Evolutionary conservation across 2,329 filamentous ascomycete genomes (phyloP).

Genomic region (Hawksworthiomyces lignivorus): DNA sequence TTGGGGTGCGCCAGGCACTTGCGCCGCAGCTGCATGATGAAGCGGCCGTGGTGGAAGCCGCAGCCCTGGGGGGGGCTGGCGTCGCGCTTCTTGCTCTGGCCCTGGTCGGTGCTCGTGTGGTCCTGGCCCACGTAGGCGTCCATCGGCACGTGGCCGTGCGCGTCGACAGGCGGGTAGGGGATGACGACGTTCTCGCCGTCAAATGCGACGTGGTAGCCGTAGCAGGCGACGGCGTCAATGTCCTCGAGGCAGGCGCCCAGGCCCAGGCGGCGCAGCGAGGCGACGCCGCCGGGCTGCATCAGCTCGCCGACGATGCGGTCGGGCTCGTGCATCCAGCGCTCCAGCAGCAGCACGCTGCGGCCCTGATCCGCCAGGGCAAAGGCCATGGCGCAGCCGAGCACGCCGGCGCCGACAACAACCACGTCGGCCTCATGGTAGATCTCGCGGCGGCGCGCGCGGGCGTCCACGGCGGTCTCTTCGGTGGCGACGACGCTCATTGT

Average conservation of each 20-base stretch:
- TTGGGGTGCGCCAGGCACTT: constrained; percentile 70
- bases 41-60: constrained; percentile 89
- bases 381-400: constrained; percentile 82
- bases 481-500: not conserved
- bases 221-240: constrained; percentile 77
- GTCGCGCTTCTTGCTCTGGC: constrained; percentile 10
- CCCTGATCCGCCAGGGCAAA: constrained; percentile 81
- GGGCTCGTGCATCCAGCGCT: constrained; percentile 83
- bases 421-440: constrained; percentile 65
- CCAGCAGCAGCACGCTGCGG: constrained; percentile 81
- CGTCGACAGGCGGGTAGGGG: constrained; percentile 64
- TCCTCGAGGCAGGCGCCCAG: constrained; percentile 74
- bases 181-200: constrained; percentile 66
- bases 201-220: constrained; percentile 85
- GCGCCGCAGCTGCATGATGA: constrained; percentile 73
- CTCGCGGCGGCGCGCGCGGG: constrained; percentile 33
- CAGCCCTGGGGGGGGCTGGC: constrained; percentile 55
- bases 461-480: constrained; percentile 3
- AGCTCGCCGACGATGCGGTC: constrained; percentile 95
- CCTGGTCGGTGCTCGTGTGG: not conserved
- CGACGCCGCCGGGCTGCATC: constrained; percentile 83
- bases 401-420: constrained; percentile 84
- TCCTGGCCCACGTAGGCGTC: not conserved
- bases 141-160: constrained; percentile 32
- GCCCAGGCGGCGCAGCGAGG: constrained; percentile 72